Percentiles rank a stretch among this genome's conserved stretches.
Conservation (phyloP, 257 asterid species). For the Rhazya stricta region DNA sequence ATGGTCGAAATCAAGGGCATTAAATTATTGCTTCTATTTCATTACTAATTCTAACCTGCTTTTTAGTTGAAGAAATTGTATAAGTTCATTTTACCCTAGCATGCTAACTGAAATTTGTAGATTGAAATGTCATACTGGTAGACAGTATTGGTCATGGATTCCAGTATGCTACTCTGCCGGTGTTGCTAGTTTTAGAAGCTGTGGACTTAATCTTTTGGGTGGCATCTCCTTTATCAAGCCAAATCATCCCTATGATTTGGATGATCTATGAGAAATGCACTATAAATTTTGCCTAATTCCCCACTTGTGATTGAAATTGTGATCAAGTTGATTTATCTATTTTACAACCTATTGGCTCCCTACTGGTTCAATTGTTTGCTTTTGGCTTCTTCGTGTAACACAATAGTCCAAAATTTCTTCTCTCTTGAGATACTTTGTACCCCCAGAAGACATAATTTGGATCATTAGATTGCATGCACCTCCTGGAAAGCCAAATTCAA, state of each 20-base stretch:
- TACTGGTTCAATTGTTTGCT: neutral
- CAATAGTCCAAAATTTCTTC: neutral
- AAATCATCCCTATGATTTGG: neutral
- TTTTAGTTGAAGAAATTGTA: neutral
- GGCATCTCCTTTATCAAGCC: neutral
- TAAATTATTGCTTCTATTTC: too few relatives aligned
- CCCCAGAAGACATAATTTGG: neutral
- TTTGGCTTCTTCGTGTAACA: neutral
- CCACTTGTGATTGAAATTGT: neutral
- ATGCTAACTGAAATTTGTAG: neutral
- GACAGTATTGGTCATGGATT: neutral
- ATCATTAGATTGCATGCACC: neutral
- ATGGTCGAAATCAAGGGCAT: neutral
- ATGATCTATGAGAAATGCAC: neutral
- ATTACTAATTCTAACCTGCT: neutral
- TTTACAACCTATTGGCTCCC: neutral
- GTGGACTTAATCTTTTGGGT: neutral
- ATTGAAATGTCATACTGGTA: neutral
- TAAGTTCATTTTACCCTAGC: neutral
- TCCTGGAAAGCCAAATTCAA: neutral
- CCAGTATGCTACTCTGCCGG: neutral
- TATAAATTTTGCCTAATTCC: neutral
- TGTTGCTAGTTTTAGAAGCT: neutral
- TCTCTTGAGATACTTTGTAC: neutral
- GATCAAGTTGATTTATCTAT: neutral